These are phyloP conservation scores for Guyanaporus albipodus DNA, from an alignment of 768 basidiomycete genomes.

Conservation along the genomic window DNA sequence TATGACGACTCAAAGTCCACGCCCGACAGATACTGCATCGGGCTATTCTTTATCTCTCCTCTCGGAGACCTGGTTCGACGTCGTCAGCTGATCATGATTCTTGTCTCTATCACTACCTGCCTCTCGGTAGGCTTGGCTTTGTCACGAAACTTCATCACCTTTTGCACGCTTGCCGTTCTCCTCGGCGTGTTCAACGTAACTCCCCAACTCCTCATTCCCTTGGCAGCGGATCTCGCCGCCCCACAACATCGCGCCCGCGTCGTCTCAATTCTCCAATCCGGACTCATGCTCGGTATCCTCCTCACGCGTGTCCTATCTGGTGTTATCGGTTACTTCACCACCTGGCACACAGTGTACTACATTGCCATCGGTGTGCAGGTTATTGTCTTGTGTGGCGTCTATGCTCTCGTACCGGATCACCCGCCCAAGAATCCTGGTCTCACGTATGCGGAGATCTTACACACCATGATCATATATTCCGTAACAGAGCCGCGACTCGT, in stretches of 20 bases:
- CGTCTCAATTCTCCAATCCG: conserved; percentile 33
- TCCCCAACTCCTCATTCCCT: conserved; percentile 38
- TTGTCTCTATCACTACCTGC: conserved; percentile 31
- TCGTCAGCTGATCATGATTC: conserved; percentile 37
- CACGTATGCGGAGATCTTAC: conserved; percentile 33
- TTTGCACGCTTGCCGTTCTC: conserved; percentile 35
- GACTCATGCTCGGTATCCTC: conserved; percentile 28
- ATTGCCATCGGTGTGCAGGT: conserved; percentile 36
- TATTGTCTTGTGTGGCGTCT: conserved; percentile 28
- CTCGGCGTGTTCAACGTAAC: conserved; percentile 39
- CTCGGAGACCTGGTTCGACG: conserved; percentile 45
- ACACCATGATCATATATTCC: conserved; percentile 38
- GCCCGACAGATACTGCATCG: conserved; percentile 16
- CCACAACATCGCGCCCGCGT: conserved; percentile 20
- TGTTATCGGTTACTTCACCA: conserved; percentile 38
- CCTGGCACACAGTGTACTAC: conserved; percentile 41
- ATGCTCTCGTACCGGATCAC: conserved; percentile 37
- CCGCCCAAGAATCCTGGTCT: conserved; percentile 38
- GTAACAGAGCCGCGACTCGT: conserved; percentile 41
- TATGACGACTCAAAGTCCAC: not conserved
- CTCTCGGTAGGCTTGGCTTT: conserved; percentile 41
- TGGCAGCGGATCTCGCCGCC: conserved; percentile 43
- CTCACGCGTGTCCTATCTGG: conserved; percentile 34
- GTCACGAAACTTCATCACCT: conserved; percentile 29
- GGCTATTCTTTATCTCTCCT: conserved; percentile 43